These are phyloP conservation scores for Curvularia hawaiiensis DNA, from an alignment of 2,329 filamentous ascomycete genomes.

Conservation along the genomic window DNA sequence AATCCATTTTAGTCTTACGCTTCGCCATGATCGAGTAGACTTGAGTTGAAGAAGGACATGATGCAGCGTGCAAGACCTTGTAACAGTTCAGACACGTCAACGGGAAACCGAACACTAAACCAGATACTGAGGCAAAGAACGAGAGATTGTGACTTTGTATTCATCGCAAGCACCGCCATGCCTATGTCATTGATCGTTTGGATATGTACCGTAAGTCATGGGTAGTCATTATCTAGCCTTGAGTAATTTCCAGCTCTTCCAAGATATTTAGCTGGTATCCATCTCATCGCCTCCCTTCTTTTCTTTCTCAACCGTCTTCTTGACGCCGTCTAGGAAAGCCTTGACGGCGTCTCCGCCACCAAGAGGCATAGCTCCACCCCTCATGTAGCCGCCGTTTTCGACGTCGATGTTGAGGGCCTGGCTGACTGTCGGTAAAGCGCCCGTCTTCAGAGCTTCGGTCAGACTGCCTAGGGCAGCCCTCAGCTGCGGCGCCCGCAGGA, in stretches of 20 bases:
- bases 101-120: not conserved
- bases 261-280: conserved; percentile 34
- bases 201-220: conserved; percentile 15
- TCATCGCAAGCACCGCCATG: not conserved
- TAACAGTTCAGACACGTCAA: not conserved
- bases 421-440: conserved; percentile 85
- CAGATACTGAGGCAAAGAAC: not conserved
- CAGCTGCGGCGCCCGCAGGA: conserved; percentile 89
- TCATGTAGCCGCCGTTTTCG: conserved; percentile 81
- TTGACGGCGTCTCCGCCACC: conserved; percentile 89
- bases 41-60: not conserved
- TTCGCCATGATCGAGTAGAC: no score
- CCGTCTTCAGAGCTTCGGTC: conserved; percentile 86
- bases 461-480: conserved; percentile 83
- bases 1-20: not conserved
- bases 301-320: conserved; percentile 70
- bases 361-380: conserved; percentile 78
- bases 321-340: conserved; percentile 89
- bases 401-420: conserved; percentile 83
- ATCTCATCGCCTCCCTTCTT: conserved; percentile 34
- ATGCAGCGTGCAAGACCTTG: not conserved
- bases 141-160: not conserved
- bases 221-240: conserved; percentile 6
- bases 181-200: conserved; percentile 2
- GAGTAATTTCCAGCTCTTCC: not conserved